phyloP scores from a whole-genome alignment of 495 filamentous ascomycete species.

The Trichoderma asperelloides region DNA sequence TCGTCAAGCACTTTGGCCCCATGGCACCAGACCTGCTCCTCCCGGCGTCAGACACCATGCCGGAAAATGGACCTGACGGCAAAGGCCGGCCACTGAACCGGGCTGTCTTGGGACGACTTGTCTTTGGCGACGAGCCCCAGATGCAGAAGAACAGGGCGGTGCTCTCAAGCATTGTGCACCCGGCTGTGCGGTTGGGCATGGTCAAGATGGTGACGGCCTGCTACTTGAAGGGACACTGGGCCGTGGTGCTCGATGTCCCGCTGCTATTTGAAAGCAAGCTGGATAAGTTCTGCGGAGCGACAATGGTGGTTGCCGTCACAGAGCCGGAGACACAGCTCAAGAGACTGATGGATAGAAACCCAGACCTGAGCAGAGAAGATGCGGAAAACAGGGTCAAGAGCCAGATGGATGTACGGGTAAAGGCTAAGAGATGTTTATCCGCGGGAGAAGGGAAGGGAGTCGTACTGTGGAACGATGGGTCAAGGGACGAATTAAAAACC shows the following conservation, averaged over 20 bases:
- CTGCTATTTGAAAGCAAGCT: constrained; percentile 80
- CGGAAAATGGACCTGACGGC: constrained; percentile 31
- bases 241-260: constrained; percentile 87
- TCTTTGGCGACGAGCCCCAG: constrained; percentile 68
- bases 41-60: constrained; percentile 33
- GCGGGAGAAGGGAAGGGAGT: constrained; percentile 55
- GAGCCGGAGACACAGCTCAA: constrained; percentile 71
- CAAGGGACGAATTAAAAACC: constrained; percentile 52
- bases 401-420: constrained; percentile 75
- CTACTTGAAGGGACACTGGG: constrained; percentile 69
- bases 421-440: constrained; percentile 61
- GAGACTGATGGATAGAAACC: constrained; percentile 62
- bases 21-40: constrained; percentile 78
- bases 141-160: constrained; percentile 56
- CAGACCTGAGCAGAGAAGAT: constrained; percentile 63
- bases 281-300: constrained; percentile 68
- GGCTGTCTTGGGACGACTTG: constrained; percentile 70
- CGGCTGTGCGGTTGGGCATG: constrained; percentile 70
- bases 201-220: constrained; percentile 53
- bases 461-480: constrained; percentile 82
- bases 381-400: constrained; percentile 72
- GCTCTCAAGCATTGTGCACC: constrained; percentile 88
- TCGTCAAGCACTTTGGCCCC: constrained; percentile 68
- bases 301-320: constrained; percentile 74
- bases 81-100: constrained; percentile 70